Evolutionary conservation across 305 asterid species (phyloP).

Genomic region (Fraxinus albicans): DNA sequence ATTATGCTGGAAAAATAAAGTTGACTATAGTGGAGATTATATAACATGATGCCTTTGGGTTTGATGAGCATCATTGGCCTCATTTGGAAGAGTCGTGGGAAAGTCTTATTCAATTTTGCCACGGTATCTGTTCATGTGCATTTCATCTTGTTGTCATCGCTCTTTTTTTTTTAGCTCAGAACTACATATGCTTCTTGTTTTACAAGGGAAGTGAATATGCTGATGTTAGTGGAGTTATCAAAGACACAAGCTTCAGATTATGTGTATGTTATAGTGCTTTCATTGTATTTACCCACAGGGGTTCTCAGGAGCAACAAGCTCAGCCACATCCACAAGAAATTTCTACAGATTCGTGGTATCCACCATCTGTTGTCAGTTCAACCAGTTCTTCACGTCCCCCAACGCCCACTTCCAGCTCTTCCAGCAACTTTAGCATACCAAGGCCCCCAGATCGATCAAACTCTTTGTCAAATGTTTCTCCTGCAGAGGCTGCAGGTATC

Average conservation of each 20-base stretch:
- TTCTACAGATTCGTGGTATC: slow-evolving; percentile 73
- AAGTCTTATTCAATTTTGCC: neutral
- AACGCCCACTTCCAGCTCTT: slow-evolving; percentile 55
- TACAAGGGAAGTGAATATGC: neutral
- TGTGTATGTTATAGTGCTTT: neutral
- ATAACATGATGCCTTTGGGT: neutral
- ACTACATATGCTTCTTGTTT: neutral
- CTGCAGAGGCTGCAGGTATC: slow-evolving; percentile 82
- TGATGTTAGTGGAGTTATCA: neutral
- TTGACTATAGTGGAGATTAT: neutral
- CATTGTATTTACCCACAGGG: slow-evolving; percentile 41
- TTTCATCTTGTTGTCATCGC: neutral
- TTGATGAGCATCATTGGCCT: neutral
- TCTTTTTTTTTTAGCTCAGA: neutral
- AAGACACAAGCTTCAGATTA: neutral
- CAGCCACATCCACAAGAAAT: slow-evolving; percentile 63
- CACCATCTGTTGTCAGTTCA: slow-evolving; percentile 58
- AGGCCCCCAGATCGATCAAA: slow-evolving; percentile 57
- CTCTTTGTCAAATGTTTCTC: slow-evolving; percentile 69
- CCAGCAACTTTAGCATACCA: slow-evolving; percentile 44
- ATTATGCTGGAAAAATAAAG: neutral
- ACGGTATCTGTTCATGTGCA: neutral
- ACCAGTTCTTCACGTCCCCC: slow-evolving; percentile 58
- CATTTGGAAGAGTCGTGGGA: neutral
- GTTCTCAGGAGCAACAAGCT: slow-evolving; percentile 74